phyloP scores from a whole-genome alignment of 129 eudicot species.

The Artemisia argyi region DNA sequence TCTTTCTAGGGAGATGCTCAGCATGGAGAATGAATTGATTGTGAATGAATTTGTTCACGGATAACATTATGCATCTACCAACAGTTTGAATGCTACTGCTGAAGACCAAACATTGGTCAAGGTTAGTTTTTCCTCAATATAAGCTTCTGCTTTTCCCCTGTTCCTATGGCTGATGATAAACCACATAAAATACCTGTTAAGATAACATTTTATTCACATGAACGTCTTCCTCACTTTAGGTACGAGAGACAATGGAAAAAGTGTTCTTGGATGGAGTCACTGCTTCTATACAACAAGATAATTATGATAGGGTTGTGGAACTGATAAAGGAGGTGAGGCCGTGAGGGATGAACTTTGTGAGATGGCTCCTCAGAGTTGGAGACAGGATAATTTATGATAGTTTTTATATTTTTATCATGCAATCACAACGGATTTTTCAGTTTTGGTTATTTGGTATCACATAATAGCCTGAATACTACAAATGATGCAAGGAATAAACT shows the following conservation, averaged over 20 bases:
- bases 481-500: too few species aligned
- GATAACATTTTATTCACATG: neutral
- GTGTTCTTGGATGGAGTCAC: slow-evolving; percentile 86
- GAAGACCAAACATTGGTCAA: slow-evolving; percentile 43
- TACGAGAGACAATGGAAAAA: slow-evolving; percentile 73
- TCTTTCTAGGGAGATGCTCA: slow-evolving; percentile 37
- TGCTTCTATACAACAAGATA: slow-evolving; percentile 55
- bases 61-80: slow-evolving; percentile 45
- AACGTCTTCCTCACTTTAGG: slow-evolving; percentile 20
- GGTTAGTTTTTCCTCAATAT: slow-evolving; percentile 34
- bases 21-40: slow-evolving; percentile 71
- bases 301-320: slow-evolving; percentile 64
- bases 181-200: neutral
- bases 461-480: too few species aligned
- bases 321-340: neutral
- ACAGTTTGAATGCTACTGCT: slow-evolving; percentile 28
- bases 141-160: neutral
- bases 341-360: too few species aligned
- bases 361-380: too few species aligned
- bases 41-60: slow-evolving; percentile 88
- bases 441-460: too few species aligned
- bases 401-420: too few species aligned
- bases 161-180: slow-evolving; percentile 2
- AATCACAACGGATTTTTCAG: too few species aligned
- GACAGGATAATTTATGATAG: too few species aligned